Evolutionary conservation across 129 eudicot genomes (phyloP).

Genomic region (Scalesia atractyloides): DNA sequence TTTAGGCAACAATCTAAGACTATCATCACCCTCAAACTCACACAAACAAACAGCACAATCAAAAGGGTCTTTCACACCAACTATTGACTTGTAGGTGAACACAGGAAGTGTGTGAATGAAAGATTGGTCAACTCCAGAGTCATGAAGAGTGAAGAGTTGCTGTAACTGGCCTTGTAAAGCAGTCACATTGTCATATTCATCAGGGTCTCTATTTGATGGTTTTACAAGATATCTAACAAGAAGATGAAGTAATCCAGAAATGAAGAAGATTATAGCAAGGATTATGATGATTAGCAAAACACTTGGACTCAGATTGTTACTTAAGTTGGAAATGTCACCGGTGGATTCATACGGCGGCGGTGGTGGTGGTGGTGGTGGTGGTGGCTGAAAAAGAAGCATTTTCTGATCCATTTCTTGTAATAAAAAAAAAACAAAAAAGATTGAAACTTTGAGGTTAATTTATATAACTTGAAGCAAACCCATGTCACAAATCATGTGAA

Average conservation of each 20-base stretch:
- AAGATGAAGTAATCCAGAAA: constrained; percentile 82
- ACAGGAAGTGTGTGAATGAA: constrained; percentile 81
- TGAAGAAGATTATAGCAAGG: constrained; percentile 66
- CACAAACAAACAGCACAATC: constrained; percentile 37
- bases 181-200: constrained; percentile 62
- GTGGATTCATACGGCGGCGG: constrained; percentile 21
- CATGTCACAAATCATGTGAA: not conserved
- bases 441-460: not conserved
- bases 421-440: not conserved
- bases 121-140: constrained; percentile 85
- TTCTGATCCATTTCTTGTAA: not conserved
- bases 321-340: constrained; percentile 36
- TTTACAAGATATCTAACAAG: constrained; percentile 64
- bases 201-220: constrained; percentile 58
- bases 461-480: not conserved
- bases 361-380: constrained; percentile 19
- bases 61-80: constrained; percentile 76
- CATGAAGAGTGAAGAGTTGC: constrained; percentile 78
- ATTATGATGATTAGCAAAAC: constrained; percentile 67
- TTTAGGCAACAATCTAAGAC: constrained; percentile 69
- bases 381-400: constrained; percentile 11
- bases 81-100: constrained; percentile 66
- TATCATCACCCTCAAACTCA: constrained; percentile 77
- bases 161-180: constrained; percentile 86
- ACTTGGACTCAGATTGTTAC: constrained; percentile 72